phyloP scores from a whole-genome alignment of 208 protist genomes.

The Tetramitus jugosus region DNA sequence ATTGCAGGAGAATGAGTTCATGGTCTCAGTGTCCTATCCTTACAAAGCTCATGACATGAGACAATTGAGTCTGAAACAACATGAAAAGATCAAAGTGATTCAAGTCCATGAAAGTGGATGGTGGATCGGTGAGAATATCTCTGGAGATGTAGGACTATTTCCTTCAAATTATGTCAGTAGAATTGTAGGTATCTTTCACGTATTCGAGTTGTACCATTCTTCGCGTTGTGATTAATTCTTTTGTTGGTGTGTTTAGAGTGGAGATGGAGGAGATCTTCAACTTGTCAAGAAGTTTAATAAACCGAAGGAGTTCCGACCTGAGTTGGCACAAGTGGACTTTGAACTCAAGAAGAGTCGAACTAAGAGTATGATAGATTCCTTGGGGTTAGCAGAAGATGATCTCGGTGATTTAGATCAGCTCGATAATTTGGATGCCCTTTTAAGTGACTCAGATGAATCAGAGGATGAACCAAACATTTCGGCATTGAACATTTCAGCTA shows the following conservation, averaged over 20 bases:
- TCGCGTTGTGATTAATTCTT: no score
- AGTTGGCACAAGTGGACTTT: no score
- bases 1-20: no score
- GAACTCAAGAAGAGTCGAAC: no score
- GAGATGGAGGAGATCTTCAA: not conserved
- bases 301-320: no score
- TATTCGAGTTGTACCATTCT: no score
- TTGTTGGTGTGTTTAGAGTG: no score
- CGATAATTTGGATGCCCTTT: not conserved
- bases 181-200: not conserved
- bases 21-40: not conserved
- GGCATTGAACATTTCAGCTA: no score
- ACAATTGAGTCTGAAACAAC: not conserved
- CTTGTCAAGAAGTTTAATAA: not conserved
- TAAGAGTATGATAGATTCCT: not conserved
- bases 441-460: not conserved
- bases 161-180: conserved; percentile 17
- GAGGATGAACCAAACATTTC: no score
- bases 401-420: not conserved
- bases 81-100: conserved; percentile 7
- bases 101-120: not conserved
- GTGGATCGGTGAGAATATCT: conserved; percentile 9
- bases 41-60: not conserved
- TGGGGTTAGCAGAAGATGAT: not conserved
- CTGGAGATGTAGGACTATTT: conserved; percentile 14